phyloP scores from a whole-genome alignment of 257 asterid genomes.

The Cordia subcordata region DNA sequence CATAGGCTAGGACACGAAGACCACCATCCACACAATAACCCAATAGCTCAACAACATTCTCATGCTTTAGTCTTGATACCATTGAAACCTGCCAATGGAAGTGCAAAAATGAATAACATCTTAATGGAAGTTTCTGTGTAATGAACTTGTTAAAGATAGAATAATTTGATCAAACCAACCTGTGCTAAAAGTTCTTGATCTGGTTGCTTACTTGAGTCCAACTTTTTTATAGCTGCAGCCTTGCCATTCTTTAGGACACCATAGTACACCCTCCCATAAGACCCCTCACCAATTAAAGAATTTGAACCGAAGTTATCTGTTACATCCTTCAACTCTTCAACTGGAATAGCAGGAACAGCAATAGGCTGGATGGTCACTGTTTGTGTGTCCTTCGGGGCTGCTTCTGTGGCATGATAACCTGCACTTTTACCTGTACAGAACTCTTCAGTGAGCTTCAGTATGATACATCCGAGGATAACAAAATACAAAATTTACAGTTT shows the following conservation, averaged over 20 bases:
- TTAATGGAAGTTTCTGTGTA: neutral
- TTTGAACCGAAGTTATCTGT: conserved; percentile 64
- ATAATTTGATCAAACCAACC: conserved; percentile 26
- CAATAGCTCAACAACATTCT: conserved; percentile 57
- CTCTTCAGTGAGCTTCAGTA: conserved; percentile 10
- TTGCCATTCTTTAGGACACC: conserved; percentile 56
- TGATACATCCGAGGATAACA: neutral
- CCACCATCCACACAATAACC: conserved; percentile 70
- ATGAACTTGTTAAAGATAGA: neutral
- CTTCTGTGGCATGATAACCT: conserved; percentile 51
- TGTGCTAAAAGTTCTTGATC: conserved; percentile 63
- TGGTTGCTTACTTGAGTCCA: conserved; percentile 87
- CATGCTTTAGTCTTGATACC: conserved; percentile 78
- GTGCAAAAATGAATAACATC: conserved; percentile 4
- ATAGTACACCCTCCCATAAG: conserved; percentile 70
- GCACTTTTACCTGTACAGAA: conserved; percentile 34
- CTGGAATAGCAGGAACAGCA: conserved; percentile 54
- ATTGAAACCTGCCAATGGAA: conserved; percentile 53
- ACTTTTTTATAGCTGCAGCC: conserved; percentile 74
- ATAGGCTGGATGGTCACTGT: conserved; percentile 53
- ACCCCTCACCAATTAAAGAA: conserved; percentile 76
- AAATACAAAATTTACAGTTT: no score
- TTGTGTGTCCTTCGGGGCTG: conserved; percentile 47
- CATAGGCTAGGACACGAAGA: conserved; percentile 62
- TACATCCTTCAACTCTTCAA: conserved; percentile 63